These are phyloP conservation scores for Hypoxylon sp. DNA, from an alignment of 2,329 filamentous ascomycete genomes.

Conservation along the genomic window DNA sequence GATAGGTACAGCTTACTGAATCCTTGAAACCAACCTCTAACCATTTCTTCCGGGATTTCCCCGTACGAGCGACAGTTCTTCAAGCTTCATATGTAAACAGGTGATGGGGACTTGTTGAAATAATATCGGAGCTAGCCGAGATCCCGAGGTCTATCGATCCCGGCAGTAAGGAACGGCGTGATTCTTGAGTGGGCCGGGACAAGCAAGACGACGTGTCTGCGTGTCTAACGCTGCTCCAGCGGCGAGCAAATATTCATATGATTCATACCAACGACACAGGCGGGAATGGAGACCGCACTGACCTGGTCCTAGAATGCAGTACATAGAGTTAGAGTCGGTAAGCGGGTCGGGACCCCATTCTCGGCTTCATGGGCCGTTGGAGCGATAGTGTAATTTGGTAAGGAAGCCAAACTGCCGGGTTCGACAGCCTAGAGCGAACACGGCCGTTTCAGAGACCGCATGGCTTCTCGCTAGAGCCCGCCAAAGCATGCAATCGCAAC, in stretches of 20 bases:
- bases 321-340: conserved; percentile 18
- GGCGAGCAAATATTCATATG: conserved; percentile 31
- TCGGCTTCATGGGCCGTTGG: conserved; percentile 38
- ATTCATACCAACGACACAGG: conserved; percentile 16
- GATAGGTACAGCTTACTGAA: background rate
- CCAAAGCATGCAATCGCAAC: conserved; percentile 24
- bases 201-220: conserved; percentile 10
- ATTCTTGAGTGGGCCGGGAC: conserved; percentile 15
- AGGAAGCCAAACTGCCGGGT: conserved; percentile 39
- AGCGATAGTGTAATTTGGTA: conserved; percentile 35
- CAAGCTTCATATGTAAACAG: conserved; percentile 7
- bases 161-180: conserved; percentile 30
- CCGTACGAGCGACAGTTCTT: conserved; percentile 9
- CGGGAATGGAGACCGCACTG: conserved; percentile 26
- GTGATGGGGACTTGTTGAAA: conserved; percentile 9
- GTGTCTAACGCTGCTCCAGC: conserved; percentile 8
- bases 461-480: conserved; percentile 24
- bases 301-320: conserved; percentile 24
- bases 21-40: background rate
- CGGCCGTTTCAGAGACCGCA: conserved; percentile 39
- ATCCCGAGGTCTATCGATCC: conserved; percentile 26
- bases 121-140: conserved; percentile 26
- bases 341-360: conserved; percentile 10
- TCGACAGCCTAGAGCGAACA: conserved; percentile 25
- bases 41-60: conserved; percentile 22